Conservation (phyloP, 352 stramenopile species). For the Phytopythium sindhum region DNA sequence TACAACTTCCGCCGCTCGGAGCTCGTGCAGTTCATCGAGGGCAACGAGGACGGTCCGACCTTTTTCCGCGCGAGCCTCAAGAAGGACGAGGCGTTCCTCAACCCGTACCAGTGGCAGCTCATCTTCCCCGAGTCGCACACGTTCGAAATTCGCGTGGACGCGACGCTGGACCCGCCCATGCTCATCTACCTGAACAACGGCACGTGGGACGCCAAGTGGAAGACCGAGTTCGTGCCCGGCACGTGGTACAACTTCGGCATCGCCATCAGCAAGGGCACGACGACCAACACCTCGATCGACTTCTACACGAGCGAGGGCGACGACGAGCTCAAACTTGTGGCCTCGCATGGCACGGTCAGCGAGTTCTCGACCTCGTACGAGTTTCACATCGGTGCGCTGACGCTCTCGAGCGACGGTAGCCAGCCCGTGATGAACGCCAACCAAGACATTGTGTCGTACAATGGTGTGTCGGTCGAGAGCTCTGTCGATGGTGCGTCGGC, state of each 20-base stretch:
- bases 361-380: slow-evolving; percentile 26
- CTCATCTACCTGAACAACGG: slow-evolving; percentile 51
- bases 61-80: slow-evolving; percentile 61
- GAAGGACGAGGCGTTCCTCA: slow-evolving; percentile 43
- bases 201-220: slow-evolving; percentile 43
- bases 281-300: slow-evolving; percentile 24
- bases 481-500: slow-evolving; percentile 11
- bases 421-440: slow-evolving; percentile 28
- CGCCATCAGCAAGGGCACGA: slow-evolving; percentile 20
- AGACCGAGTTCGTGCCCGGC: slow-evolving; percentile 34
- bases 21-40: slow-evolving; percentile 47
- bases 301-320: slow-evolving; percentile 52
- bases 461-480: slow-evolving; percentile 35
- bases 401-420: slow-evolving; percentile 35
- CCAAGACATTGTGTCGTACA: slow-evolving; percentile 41
- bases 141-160: slow-evolving; percentile 57
- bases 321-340: slow-evolving; percentile 28
- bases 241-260: slow-evolving; percentile 75
- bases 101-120: slow-evolving; percentile 54
- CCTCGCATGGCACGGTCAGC: slow-evolving; percentile 24
- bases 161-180: slow-evolving; percentile 30
- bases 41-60: slow-evolving; percentile 27
- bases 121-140: slow-evolving; percentile 55
- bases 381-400: slow-evolving; percentile 45
- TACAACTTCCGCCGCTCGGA: slow-evolving; percentile 58